phyloP scores from a whole-genome alignment of 2,329 filamentous ascomycete species.

The Cadophora luteo-olivacea region DNA sequence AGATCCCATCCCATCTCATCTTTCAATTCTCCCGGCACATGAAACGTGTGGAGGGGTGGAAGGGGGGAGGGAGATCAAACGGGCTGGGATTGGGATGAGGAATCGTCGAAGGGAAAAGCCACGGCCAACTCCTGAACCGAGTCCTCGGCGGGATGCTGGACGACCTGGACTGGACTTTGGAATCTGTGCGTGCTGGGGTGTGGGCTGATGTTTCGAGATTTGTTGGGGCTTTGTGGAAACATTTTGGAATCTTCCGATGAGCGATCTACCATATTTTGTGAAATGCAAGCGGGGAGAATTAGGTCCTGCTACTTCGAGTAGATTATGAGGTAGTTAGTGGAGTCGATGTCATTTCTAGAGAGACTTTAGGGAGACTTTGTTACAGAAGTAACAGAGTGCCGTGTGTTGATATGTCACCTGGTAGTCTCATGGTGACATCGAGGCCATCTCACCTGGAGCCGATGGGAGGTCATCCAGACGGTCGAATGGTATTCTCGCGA shows the following conservation, averaged over 20 bases:
- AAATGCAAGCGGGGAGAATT: too few species aligned
- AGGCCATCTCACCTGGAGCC: not conserved
- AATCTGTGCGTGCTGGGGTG: not conserved
- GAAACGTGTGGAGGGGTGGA: constrained; percentile 9
- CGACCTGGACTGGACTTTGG: not conserved
- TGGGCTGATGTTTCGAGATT: not conserved
- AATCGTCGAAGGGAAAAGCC: not conserved
- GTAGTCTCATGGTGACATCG: too few species aligned
- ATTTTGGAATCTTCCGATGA: not conserved
- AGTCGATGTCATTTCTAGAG: too few species aligned
- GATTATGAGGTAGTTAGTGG: too few species aligned
- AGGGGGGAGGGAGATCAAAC: constrained; percentile 10
- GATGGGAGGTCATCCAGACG: not conserved
- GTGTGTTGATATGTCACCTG: too few species aligned
- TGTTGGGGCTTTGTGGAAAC: not conserved
- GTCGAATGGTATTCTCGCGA: not conserved
- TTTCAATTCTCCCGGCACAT: not conserved
- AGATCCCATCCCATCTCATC: not conserved
- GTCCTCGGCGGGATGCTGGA: not conserved
- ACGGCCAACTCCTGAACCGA: not conserved
- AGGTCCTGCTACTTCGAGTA: too few species aligned
- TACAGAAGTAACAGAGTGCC: too few species aligned
- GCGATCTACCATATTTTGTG: not conserved
- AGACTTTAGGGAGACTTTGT: too few species aligned
- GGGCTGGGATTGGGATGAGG: not conserved